Evolutionary conservation across 306 rosid genomes (phyloP), one percentile per base, ranked within the genome.

Genomic region (Quercus mongolica): DNA sequence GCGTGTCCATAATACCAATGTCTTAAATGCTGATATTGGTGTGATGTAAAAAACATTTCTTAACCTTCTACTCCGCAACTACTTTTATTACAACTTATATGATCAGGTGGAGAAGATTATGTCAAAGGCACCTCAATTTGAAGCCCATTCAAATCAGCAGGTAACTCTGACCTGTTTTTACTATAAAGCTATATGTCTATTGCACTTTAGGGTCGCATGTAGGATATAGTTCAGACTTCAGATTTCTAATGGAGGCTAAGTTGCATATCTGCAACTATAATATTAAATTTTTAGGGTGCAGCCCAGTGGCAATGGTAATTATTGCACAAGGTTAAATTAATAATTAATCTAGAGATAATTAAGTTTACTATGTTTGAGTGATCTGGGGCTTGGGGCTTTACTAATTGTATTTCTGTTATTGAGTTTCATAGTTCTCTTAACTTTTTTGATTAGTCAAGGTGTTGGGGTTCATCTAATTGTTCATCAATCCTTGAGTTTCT

Each of bases 61-160:
- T 14, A 92, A 95, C 87, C 98, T 95, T 78, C 96, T 38, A 38
- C 46, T 38, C 1, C 11, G 0, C 46, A 7, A 38, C 46, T 38
- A 38, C 46, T 38, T 38, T 38, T 6, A 91, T 83, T 91, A 95
- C 89, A 95, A 95, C 81, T 87, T 92, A 15, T 95, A 86, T 77
- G 99, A 95, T 78, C 98, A 92, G 69, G 96, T 97, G 1, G 99
- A 92, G 86, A 95, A 95, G 88, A 79, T 95, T 88, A 90, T 98
- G 88, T 95, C 99, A 67, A 95, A 95, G 86, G 93, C 99, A 79
- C 99, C 97, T 9, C 94, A 96, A 77, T 95, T 95, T 85, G 98
- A 91, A 81, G 99, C 94, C 73, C 99, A 95, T 83, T 95, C 98
- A 63, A 95, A 95, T 83, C 98, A 95, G 89, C 98, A 93, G 98